Percentiles rank a stretch among this genome's conserved stretches.
Conservation (phyloP, 371 early-diverging fungal species). For the Saksenaea vasiformis region DNA sequence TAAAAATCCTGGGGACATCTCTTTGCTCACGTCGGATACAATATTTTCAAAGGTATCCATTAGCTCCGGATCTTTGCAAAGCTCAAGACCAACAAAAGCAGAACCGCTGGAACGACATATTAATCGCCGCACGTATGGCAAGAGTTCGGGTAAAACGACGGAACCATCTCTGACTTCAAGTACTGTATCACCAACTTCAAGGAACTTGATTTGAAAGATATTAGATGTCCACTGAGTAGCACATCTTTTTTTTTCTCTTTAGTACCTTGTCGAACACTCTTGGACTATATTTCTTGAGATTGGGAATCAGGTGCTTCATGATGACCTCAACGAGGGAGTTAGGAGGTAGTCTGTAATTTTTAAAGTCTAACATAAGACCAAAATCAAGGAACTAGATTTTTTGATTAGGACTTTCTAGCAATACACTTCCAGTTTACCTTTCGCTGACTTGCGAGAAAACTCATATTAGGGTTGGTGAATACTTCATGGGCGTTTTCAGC, state of each 20-base stretch:
- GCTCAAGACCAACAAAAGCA: conserved; percentile 23
- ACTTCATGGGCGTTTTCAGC: conserved; percentile 24
- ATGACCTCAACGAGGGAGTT: not conserved
- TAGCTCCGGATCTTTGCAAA: conserved; percentile 18
- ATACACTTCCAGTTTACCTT: no score
- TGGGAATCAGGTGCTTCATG: conserved; percentile 28
- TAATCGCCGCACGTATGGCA: not conserved
- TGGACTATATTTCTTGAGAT: conserved; percentile 23
- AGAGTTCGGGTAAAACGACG: conserved; percentile 1
- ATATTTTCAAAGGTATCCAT: conserved; percentile 24
- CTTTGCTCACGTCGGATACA: conserved; percentile 19
- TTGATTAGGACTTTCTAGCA: not conserved
- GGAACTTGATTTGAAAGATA: not conserved
- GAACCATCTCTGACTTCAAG: conserved; percentile 9
- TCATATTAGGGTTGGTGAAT: conserved; percentile 23
- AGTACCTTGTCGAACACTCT: conserved; percentile 25
- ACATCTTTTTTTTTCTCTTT: no score
- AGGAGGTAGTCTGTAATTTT: not conserved
- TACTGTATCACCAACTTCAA: not conserved
- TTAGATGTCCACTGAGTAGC: not conserved
- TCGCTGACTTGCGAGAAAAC: conserved; percentile 17
- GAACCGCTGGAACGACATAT: conserved; percentile 18
- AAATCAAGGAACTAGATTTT: not conserved
- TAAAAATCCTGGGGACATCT: conserved; percentile 14
- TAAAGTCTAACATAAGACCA: not conserved